Evolutionary conservation across 2,329 filamentous ascomycete genomes (phyloP).

Genomic region (Moelleriella libera): DNA sequence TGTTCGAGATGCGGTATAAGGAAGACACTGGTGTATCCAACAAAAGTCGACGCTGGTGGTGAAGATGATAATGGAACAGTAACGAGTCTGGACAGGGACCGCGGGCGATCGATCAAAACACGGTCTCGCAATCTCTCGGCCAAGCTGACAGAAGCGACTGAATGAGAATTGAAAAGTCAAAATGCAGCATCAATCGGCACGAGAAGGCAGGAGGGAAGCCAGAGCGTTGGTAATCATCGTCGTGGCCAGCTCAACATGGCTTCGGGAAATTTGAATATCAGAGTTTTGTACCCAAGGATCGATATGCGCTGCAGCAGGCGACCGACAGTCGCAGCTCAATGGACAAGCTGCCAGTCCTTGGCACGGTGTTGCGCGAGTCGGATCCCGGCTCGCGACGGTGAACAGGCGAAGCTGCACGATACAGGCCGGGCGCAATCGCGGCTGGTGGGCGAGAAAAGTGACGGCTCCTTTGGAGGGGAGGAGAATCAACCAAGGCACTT

Average conservation of each 20-base stretch:
- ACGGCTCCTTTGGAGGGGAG: background rate
- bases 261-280: conserved; percentile 1
- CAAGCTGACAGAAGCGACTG: conserved; percentile 15
- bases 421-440: background rate
- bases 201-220: conserved; percentile 31
- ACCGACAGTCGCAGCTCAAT: background rate
- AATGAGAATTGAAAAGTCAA: conserved; percentile 29
- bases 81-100: conserved; percentile 4
- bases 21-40: conserved; percentile 10
- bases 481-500: background rate
- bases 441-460: background rate
- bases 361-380: background rate
- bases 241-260: conserved; percentile 24
- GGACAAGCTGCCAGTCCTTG: background rate
- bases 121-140: conserved; percentile 2
- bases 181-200: conserved; percentile 39
- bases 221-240: conserved; percentile 42
- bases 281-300: background rate
- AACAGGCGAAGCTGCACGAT: background rate
- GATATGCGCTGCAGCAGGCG: background rate
- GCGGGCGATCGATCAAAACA: conserved; percentile 1
- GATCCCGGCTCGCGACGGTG: background rate
- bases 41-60: conserved; percentile 7
- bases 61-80: conserved; percentile 1
- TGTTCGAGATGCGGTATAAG: conserved; percentile 12